A percentile compares a stretch with the other conserved stretches of the same genome.
phyloP scores from a whole-genome alignment of 768 basidiomycete genomes.

The Rhizopogon vinicolor region DNA sequence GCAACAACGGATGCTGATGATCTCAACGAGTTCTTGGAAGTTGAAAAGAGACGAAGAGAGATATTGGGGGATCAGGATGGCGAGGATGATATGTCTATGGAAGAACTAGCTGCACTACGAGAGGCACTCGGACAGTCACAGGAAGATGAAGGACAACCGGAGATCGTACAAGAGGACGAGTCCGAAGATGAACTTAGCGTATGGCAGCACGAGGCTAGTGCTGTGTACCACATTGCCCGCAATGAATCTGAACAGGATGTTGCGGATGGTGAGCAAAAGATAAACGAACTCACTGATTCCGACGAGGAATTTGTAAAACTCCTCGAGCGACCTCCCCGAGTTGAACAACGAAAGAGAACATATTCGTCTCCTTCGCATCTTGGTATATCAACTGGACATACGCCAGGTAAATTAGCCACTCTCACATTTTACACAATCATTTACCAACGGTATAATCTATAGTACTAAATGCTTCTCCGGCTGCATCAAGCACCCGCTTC shows the following conservation, averaged over 20 bases:
- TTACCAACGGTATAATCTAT: no score
- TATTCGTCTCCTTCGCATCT: not conserved
- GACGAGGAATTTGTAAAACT: conserved; percentile 25
- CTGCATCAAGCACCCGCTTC: conserved; percentile 6
- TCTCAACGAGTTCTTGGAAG: conserved; percentile 61
- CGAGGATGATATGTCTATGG: conserved; percentile 17
- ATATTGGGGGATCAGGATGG: conserved; percentile 24
- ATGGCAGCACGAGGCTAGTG: conserved; percentile 38
- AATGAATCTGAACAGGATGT: conserved; percentile 13
- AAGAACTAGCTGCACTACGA: conserved; percentile 10
- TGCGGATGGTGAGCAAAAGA: conserved; percentile 13
- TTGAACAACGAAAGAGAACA: conserved; percentile 21
- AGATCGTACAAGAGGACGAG: conserved; percentile 15
- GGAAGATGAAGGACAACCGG: conserved; percentile 5
- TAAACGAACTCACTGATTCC: conserved; percentile 20
- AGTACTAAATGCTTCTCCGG: no score
- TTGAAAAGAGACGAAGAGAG: conserved; percentile 50
- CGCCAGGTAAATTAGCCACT: not conserved
- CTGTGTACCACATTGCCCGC: conserved; percentile 26
- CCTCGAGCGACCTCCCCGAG: conserved; percentile 11
- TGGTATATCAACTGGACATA: not conserved
- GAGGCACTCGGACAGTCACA: conserved; percentile 12
- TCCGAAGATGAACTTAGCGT: conserved; percentile 47
- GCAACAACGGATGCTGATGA: conserved; percentile 54
- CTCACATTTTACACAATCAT: no score